Evolutionary conservation across 805 yeast genomes (phyloP), one percentile per base, ranked within the genome.

Genomic region (Ogataea haglerorum): DNA sequence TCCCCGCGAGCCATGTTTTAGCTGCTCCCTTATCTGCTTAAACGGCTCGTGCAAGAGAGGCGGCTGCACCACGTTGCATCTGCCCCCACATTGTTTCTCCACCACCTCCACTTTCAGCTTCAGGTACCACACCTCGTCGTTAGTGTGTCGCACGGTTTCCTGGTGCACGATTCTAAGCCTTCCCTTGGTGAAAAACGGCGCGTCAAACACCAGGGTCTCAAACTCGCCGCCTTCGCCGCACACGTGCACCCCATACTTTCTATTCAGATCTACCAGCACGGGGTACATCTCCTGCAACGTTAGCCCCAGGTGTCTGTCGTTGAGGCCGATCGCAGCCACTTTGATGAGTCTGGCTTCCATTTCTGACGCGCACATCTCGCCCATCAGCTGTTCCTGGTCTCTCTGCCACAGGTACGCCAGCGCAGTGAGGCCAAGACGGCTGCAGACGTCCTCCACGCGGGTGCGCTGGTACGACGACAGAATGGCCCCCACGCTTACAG

Each of bases 211-310:
- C 51, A 91, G 67, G 0, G 96, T 83, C 60, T 93, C 99, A 61
- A 88, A 93, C 61, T 93, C 99, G 1, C 99, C 99, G 24, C 99
- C 99, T 68, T 93, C 99, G 10, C 99, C 99, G 66, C 99, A 93
- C 0, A 93, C 80, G 60, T 91, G 96, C 10, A 90, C 85, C 2
- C 90, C 95, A 63, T 77, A 90, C 60, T 68, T 64, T 8, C 58
- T 45, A 58, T 89, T 83, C 45, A 90, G 65, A 28, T 67, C 67
- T 10, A 68, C 48, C 57, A 93, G 61, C 0, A 67, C 72, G 1
- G 87, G 84, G 40, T 73, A 75, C 48, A 83, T 67, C 46, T 85
- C 75, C 4, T 70, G 75, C 30, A 93, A 66, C 2, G 81, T 66
- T 58, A 75, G 73, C 2, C 95, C 95, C 46, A 93, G 65, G 62